phyloP scores from a whole-genome alignment of 2,329 filamentous ascomycete species.

The Parascedosporium putredinis region DNA sequence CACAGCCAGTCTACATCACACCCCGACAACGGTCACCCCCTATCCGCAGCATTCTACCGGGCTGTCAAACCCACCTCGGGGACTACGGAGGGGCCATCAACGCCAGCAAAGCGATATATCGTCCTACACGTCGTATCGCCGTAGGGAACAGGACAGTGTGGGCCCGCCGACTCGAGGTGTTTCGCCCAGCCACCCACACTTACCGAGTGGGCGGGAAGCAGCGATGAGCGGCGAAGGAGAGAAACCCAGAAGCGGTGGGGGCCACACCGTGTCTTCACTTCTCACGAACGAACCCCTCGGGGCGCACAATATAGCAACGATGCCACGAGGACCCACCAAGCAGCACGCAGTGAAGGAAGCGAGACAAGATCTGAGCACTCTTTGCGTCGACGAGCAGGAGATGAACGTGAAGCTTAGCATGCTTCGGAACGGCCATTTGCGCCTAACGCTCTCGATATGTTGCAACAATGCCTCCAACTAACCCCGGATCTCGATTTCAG shows the following conservation, averaged over 20 bases:
- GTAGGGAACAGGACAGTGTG: slow-evolving; percentile 24
- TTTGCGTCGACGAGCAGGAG: neutral
- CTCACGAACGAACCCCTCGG: slow-evolving; percentile 28
- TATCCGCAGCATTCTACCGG: neutral
- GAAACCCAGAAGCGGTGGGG: slow-evolving; percentile 13
- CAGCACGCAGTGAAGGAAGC: slow-evolving; percentile 10
- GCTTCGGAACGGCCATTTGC: too few relatives aligned
- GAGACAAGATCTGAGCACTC: slow-evolving; percentile 6
- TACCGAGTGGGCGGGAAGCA: neutral
- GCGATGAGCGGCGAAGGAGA: neutral
- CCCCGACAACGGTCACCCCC: slow-evolving; percentile 8
- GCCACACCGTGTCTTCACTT: slow-evolving; percentile 33
- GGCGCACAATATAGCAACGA: neutral
- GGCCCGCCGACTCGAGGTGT: slow-evolving; percentile 16
- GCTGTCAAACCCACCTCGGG: slow-evolving; percentile 34
- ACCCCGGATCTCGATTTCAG: too few relatives aligned
- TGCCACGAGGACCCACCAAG: slow-evolving; percentile 11
- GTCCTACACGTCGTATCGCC: slow-evolving; percentile 30
- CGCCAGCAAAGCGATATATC: slow-evolving; percentile 57
- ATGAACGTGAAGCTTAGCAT: neutral
- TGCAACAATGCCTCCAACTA: too few relatives aligned
- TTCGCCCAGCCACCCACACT: slow-evolving; percentile 4
- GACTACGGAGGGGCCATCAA: slow-evolving; percentile 48
- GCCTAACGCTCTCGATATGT: too few relatives aligned
- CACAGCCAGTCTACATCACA: slow-evolving; percentile 31